phyloP scores from a whole-genome alignment of 2,329 filamentous ascomycete species.

The Aspergillus proliferans region DNA sequence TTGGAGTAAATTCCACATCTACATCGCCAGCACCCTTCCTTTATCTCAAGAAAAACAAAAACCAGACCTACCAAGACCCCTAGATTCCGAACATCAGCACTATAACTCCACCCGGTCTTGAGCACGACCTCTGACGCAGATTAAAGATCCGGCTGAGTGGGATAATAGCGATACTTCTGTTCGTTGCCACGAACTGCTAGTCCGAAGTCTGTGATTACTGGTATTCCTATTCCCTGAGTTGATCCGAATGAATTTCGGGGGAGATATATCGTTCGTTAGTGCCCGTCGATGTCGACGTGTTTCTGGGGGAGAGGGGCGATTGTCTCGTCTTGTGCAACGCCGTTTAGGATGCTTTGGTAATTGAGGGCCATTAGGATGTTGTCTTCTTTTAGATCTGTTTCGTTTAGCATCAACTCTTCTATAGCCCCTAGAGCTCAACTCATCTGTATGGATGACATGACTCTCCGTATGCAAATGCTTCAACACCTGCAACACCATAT shows the following conservation, averaged over 20 bases:
- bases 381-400: slow-evolving; percentile 34
- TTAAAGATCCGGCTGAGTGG: slow-evolving; percentile 38
- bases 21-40: no score
- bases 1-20: no score
- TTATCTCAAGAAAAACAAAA: no score
- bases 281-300: slow-evolving; percentile 15
- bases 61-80: slow-evolving; percentile 21
- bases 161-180: neutral
- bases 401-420: neutral
- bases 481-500: slow-evolving; percentile 32
- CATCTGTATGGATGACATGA: slow-evolving; percentile 35
- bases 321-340: slow-evolving; percentile 9
- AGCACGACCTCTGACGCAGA: slow-evolving; percentile 32
- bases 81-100: slow-evolving; percentile 34
- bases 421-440: neutral
- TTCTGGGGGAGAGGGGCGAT: slow-evolving; percentile 19
- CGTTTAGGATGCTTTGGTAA: slow-evolving; percentile 8
- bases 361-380: slow-evolving; percentile 33
- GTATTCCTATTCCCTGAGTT: slow-evolving; percentile 13
- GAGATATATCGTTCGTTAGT: slow-evolving; percentile 17
- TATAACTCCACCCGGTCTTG: slow-evolving; percentile 26
- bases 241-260: slow-evolving; percentile 24
- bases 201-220: slow-evolving; percentile 30
- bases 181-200: slow-evolving; percentile 9
- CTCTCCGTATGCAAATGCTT: slow-evolving; percentile 39